A percentile compares a stretch with the other conserved stretches of the same genome.
phyloP scores from a whole-genome alignment of 2,329 filamentous ascomycete genomes.

The Claviceps africana region DNA sequence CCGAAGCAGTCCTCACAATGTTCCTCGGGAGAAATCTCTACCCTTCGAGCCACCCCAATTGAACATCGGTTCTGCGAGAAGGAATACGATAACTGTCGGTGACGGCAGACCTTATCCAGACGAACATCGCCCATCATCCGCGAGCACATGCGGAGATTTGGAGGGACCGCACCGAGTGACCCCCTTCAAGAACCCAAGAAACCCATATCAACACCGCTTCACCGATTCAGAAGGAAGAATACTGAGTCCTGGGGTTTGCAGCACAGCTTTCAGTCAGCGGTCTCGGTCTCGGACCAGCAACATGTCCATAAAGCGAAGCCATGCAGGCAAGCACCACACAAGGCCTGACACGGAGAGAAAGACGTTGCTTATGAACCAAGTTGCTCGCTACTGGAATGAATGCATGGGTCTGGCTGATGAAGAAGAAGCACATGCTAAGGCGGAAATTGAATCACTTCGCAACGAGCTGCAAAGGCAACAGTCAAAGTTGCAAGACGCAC shows the following conservation, averaged over 20 bases:
- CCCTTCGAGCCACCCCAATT: background rate
- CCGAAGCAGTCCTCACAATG: background rate
- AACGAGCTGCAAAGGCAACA: conserved; percentile 10
- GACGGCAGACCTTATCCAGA: background rate
- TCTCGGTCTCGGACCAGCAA: conserved; percentile 18
- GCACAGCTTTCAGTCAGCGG: conserved; percentile 5
- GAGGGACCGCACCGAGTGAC: conserved; percentile 15
- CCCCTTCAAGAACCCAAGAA: conserved; percentile 5
- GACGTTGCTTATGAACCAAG: conserved; percentile 17
- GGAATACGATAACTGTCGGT: background rate
- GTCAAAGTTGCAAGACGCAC: conserved; percentile 7
- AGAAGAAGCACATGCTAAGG: conserved; percentile 13
- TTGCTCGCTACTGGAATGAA: conserved; percentile 21
- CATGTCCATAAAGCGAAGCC: conserved; percentile 18
- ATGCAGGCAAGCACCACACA: conserved; percentile 6
- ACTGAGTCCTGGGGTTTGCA: background rate
- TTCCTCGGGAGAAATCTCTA: background rate
- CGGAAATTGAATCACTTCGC: conserved; percentile 16
- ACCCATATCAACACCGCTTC: conserved; percentile 1
- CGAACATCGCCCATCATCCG: conserved; percentile 7
- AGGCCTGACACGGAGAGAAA: conserved; percentile 13
- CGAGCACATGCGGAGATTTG: conserved; percentile 18
- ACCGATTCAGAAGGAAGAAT: background rate
- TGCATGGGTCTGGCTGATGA: conserved; percentile 18
- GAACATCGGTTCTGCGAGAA: background rate